These are phyloP conservation scores for Diatrype stigma DNA, from an alignment of 2,329 filamentous ascomycete species.

Conservation along the genomic window DNA sequence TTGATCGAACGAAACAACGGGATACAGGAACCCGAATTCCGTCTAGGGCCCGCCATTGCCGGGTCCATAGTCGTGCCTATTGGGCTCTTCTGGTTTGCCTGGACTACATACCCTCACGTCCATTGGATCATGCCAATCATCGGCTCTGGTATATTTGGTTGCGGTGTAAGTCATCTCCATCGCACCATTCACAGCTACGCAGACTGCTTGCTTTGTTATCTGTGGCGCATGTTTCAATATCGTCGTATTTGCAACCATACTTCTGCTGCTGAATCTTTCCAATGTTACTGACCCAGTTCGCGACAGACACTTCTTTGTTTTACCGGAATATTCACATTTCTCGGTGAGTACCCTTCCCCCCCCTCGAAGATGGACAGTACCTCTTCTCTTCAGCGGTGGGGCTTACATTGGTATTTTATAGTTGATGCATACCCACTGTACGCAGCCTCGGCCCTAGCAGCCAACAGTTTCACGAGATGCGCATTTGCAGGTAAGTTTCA, in stretches of 20 bases:
- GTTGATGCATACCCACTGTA: constrained; percentile 75
- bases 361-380: not conserved
- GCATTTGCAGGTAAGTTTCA: constrained; percentile 62
- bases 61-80: constrained; percentile 76
- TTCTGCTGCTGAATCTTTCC: not conserved
- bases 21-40: constrained; percentile 78
- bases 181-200: too few species aligned
- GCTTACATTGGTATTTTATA: constrained; percentile 24
- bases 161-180: constrained; percentile 61
- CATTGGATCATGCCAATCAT: constrained; percentile 76
- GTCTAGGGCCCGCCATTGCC: constrained; percentile 69
- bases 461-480: constrained; percentile 76
- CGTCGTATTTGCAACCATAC: too few species aligned
- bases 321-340: constrained; percentile 81
- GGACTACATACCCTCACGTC: constrained; percentile 71
- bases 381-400: too few species aligned
- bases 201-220: too few species aligned
- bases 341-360: constrained; percentile 48
- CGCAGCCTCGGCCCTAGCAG: constrained; percentile 74
- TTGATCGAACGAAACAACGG: constrained; percentile 51
- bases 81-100: constrained; percentile 84
- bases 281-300: not conserved
- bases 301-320: constrained; percentile 71
- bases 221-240: too few species aligned
- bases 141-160: constrained; percentile 65